Evolutionary conservation across 257 asterid species (phyloP).

Genomic region (Coffea eugenioides): DNA sequence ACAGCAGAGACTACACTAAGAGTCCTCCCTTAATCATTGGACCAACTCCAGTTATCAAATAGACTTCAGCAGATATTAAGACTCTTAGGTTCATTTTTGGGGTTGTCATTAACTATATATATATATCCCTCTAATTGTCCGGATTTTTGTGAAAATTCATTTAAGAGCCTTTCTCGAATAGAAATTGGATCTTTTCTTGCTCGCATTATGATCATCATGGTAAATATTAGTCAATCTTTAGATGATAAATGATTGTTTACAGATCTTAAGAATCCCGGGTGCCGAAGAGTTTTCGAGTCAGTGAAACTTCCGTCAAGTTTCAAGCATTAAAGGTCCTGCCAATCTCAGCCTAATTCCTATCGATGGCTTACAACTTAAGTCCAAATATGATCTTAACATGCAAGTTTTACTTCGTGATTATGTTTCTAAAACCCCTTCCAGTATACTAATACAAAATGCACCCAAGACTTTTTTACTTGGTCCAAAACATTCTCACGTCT

Average conservation of each 20-base stretch:
- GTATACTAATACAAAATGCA: neutral
- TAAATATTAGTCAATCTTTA: no score
- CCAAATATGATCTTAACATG: neutral
- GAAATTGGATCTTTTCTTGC: neutral
- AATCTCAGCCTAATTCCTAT: neutral
- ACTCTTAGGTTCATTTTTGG: neutral
- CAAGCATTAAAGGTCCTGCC: neutral
- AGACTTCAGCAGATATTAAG: neutral
- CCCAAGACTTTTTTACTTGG: slow-evolving; percentile 13
- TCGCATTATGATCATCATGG: neutral
- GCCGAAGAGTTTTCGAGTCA: neutral
- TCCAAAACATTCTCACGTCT: neutral
- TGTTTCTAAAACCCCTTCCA: neutral
- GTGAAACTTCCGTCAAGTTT: neutral
- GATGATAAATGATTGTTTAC: neutral
- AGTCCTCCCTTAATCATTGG: no score
- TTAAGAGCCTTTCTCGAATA: no score
- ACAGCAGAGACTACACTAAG: no score
- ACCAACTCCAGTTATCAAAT: neutral
- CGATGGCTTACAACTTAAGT: neutral
- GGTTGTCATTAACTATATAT: no score
- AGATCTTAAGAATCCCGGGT: neutral
- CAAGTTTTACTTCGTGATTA: neutral
- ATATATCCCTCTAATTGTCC: no score
- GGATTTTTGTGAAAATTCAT: no score